Base-by-base conservation (phyloP, 345 rosid genomes). In the Linum usitatissimum region DNA sequence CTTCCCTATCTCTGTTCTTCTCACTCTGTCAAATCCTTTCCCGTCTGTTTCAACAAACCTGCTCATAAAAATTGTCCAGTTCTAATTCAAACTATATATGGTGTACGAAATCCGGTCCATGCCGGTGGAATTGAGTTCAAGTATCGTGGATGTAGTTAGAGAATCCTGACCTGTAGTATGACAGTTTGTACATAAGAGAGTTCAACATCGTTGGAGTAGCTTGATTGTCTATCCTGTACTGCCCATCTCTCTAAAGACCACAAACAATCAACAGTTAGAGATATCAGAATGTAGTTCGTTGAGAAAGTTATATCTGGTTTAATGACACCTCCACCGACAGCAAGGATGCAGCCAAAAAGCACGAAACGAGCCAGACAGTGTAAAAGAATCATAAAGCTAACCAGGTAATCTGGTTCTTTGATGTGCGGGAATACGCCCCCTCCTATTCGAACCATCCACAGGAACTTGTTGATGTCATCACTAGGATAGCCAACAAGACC, bases 371-470 rank as follows among this genome's bases (percentile, higher is more conserved):
- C 18, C 60, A 51, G 36, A 6, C 57, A 30, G 34, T n/a, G n/a
- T n/a, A 64, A 42, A 12, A 18, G 28, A 62, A 55, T 55, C 6
- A 57, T 23, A 63, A 7, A 45, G 58, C 69, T 67, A 78, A 91
- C 98, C 76, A 91, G 82, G 75, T 91, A 91, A 81, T 91, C 95
- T 9, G 98, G 88, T 76, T 91, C 98, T 78, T 88, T 88, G 65
- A 91, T 93, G 77, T 93, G 99, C 65, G 99, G 96, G 74, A 90
- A 93, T 51, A 84, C 97, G 5, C 99, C 99, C 34, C 99, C 99
- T 77, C 99, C 99, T 21, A 93, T 93, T 28, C 99, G 96, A 45
- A 93, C 99, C 99, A 93, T 93, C 99, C 99, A 93, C 64, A 93
- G 73, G 86, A 93, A 93, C 73, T 93, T 93, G 68, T 93, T 93